phyloP scores from a whole-genome alignment of 2,329 filamentous ascomycete genomes.

The Trematosphaeria pertusa region DNA sequence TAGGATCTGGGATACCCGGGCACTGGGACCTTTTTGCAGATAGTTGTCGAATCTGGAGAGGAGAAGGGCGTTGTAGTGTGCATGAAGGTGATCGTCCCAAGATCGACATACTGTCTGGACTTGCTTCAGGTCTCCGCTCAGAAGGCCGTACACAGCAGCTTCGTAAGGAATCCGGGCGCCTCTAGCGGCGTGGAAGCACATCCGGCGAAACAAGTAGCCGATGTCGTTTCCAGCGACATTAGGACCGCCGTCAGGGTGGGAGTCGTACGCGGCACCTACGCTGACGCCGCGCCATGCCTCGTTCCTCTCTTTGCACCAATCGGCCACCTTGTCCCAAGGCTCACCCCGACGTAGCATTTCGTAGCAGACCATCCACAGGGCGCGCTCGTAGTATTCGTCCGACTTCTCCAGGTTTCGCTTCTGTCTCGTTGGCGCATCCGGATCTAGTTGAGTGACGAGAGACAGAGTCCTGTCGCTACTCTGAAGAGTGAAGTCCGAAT shows the following conservation, averaged over 20 bases:
- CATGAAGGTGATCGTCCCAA: slow-evolving; percentile 89
- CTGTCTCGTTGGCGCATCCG: slow-evolving; percentile 86
- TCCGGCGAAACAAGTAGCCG: slow-evolving; percentile 72
- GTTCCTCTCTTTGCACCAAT: slow-evolving; percentile 85
- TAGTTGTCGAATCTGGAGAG: slow-evolving; percentile 81
- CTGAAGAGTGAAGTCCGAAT: slow-evolving; percentile 53
- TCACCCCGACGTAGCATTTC: slow-evolving; percentile 89
- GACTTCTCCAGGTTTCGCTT: slow-evolving; percentile 76
- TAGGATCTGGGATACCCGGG: slow-evolving; percentile 59
- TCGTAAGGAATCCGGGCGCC: slow-evolving; percentile 78
- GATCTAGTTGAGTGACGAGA: slow-evolving; percentile 87
- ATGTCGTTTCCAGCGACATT: slow-evolving; percentile 48
- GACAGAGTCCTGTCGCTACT: slow-evolving; percentile 59
- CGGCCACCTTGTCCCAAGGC: slow-evolving; percentile 73
- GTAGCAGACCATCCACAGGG: slow-evolving; percentile 93
- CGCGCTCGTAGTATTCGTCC: slow-evolving; percentile 87
- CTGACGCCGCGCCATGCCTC: slow-evolving; percentile 90
- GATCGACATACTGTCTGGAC: slow-evolving; percentile 77
- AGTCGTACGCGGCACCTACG: slow-evolving; percentile 71
- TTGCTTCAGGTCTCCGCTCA: slow-evolving; percentile 83
- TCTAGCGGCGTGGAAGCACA: slow-evolving; percentile 76
- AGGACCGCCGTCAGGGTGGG: slow-evolving; percentile 49
- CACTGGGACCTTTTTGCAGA: slow-evolving; percentile 62
- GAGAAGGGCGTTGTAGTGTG: slow-evolving; percentile 85
- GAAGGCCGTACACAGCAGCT: slow-evolving; percentile 84